Base-by-base conservation (phyloP, 441 rosid genomes). In the Mallotus japonicus region DNA sequence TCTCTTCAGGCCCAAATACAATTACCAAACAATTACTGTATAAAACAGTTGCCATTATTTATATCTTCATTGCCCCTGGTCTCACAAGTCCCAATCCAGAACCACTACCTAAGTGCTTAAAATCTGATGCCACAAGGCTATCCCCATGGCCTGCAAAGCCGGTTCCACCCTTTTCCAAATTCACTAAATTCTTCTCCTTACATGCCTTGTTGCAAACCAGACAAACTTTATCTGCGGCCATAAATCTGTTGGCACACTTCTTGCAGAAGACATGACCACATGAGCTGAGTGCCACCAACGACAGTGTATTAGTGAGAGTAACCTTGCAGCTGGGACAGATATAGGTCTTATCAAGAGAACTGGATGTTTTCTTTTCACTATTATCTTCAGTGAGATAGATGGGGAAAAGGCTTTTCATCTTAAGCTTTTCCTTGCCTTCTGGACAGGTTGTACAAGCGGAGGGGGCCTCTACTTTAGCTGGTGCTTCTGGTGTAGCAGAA, bases 31-130 rank as follows among this genome's bases (percentile, higher is more conserved):
- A 11, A 58, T n/a, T 24, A 24, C 14, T 42, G 16, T 8, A 56
- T 42, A 14, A 5, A 46, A 46, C 7, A 46, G 8, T 5, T 0
- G 19, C 3, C 15, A 24, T 19, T 14, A 0, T 49, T 86, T 77
- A 89, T 42, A 90, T 89, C 83, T 87, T 92, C 49, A 80, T 73
- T 19, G 92, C 85, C 47, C 89, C 85, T 60, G 90, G 95, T 62
- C 97, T 85, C 54, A 92, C 92, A 44, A 88, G 87, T 65, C 98
- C 98, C 74, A 92, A 83, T 22, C 96, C 96, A 1, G 84, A 76
- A 64, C 96, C 98, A 68, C 97, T 91, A 49, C 98, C 97, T 85
- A 91, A 73, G 86, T 92, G 98, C 84, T 92, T 89, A 75, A 90
- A 91, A 49, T 92, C 95, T 42, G 76, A 83, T 10, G 97, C 98